Evolutionary conservation across 441 rosid genomes (phyloP).

Genomic region (Populus hybrid): DNA sequence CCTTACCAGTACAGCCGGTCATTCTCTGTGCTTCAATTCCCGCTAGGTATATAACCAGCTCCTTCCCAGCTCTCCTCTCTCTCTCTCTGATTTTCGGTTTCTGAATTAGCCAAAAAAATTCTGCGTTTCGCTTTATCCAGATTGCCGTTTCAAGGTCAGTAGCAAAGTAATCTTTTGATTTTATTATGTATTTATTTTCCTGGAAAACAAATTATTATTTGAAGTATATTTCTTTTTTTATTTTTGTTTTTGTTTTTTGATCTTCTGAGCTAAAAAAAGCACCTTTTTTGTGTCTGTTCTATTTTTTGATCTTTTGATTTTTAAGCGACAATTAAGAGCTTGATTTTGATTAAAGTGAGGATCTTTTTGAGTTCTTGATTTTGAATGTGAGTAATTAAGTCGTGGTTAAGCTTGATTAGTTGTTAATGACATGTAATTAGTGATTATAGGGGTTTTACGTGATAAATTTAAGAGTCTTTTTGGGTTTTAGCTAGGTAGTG

Average conservation of each 20-base stretch:
- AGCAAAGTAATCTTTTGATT: neutral
- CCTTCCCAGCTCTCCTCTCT: conserved; percentile 18
- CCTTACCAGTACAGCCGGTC: conserved; percentile 46
- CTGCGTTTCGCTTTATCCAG: conserved; percentile 30
- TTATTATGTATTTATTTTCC: neutral
- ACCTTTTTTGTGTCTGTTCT: conserved; percentile 7
- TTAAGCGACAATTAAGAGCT: conserved; percentile 16
- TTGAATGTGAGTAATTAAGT: conserved; percentile 20
- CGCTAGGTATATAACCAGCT: conserved; percentile 46
- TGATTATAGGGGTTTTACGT: neutral
- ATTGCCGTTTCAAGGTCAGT: conserved; percentile 37
- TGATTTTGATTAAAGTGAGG: conserved; percentile 17
- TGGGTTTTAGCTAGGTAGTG: neutral
- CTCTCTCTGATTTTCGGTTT: conserved; percentile 19
- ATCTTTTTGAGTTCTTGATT: conserved; percentile 18
- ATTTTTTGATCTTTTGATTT: conserved; percentile 29
- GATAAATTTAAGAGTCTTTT: neutral
- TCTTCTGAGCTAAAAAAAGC: conserved; percentile 6
- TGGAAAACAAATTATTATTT: neutral
- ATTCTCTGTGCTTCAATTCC: conserved; percentile 37
- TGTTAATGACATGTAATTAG: neutral
- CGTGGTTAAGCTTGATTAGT: conserved; percentile 19
- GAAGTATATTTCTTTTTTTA: conserved; percentile 6
- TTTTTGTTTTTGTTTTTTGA: too few species aligned
- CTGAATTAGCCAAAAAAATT: conserved; percentile 24